These are phyloP conservation scores for Macrotyloma uniflorum DNA, from an alignment of 306 rosid species.

Conservation along the genomic window DNA sequence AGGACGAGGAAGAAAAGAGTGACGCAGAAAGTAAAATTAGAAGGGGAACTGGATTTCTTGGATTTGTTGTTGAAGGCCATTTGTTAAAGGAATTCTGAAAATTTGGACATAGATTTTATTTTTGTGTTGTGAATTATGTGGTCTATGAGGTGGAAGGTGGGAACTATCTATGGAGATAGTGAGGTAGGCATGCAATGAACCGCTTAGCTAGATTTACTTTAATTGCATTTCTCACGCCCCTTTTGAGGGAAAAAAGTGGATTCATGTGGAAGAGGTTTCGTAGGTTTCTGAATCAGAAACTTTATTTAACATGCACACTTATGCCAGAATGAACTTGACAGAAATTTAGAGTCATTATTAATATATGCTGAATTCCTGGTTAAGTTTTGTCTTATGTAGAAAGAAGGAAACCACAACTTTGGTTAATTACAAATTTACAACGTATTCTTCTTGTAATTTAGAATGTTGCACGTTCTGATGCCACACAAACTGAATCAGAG, in stretches of 20 bases:
- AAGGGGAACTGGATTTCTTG: conserved; percentile 51
- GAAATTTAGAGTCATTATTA: conserved; percentile 9
- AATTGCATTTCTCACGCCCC: conserved; percentile 68
- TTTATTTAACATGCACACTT: conserved; percentile 20
- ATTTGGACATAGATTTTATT: conserved; percentile 25
- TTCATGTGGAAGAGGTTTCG: conserved; percentile 48
- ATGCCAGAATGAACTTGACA: background rate
- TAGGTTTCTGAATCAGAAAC: conserved; percentile 13
- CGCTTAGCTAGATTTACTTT: conserved; percentile 34
- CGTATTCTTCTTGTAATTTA: background rate
- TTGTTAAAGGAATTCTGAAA: conserved; percentile 27
- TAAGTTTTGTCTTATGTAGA: conserved; percentile 19
- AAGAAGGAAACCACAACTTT: background rate
- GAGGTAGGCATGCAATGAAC: conserved; percentile 56
- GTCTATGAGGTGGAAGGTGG: background rate
- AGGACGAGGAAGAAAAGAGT: conserved; percentile 76
- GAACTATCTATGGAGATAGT: conserved; percentile 35
- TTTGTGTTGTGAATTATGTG: conserved; percentile 26
- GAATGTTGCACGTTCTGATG: background rate
- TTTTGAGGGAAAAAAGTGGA: conserved; percentile 36
- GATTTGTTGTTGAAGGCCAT: conserved; percentile 73
- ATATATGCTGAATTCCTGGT: conserved; percentile 40
- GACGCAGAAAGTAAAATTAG: conserved; percentile 59
- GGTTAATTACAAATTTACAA: background rate
- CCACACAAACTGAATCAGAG: conserved; percentile 14